Evolutionary conservation across 768 basidiomycete genomes (phyloP).

Genomic region (Mycena latifolia): DNA sequence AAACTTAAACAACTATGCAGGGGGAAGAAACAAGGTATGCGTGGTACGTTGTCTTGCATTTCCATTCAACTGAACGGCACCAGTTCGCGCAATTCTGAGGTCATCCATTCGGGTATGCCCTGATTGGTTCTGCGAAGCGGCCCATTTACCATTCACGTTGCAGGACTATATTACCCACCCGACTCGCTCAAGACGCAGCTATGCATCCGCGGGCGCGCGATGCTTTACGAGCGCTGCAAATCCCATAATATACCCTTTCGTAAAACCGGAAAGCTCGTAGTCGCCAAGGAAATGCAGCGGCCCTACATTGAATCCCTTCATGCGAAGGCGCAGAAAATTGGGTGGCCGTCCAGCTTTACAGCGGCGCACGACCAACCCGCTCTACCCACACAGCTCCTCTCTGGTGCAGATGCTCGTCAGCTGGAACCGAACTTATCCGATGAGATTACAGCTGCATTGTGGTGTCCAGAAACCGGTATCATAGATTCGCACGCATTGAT

Average conservation of each 20-base stretch:
- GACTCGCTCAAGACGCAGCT: slow-evolving; percentile 87
- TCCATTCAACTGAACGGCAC: background rate
- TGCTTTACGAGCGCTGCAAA: slow-evolving; percentile 85
- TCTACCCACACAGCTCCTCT: slow-evolving; percentile 77
- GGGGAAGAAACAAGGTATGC: slow-evolving; percentile 93
- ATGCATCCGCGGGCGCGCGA: slow-evolving; percentile 87
- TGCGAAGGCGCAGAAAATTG: slow-evolving; percentile 67
- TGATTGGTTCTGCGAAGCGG: background rate
- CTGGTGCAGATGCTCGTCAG: slow-evolving; percentile 72
- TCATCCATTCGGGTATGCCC: slow-evolving; percentile 85
- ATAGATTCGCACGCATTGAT: slow-evolving; percentile 89
- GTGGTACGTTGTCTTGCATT: slow-evolving; percentile 5
- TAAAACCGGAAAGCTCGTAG: slow-evolving; percentile 91
- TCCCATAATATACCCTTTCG: slow-evolving; percentile 71
- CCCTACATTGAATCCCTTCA: slow-evolving; percentile 80
- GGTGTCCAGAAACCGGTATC: slow-evolving; percentile 91
- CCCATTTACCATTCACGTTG: background rate
- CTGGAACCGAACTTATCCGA: slow-evolving; percentile 88
- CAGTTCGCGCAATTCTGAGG: slow-evolving; percentile 95
- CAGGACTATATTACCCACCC: slow-evolving; percentile 88
- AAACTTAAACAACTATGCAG: background rate
- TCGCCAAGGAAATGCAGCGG: slow-evolving; percentile 77
- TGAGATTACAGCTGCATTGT: slow-evolving; percentile 79
- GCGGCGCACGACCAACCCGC: slow-evolving; percentile 46
- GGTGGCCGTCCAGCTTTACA: slow-evolving; percentile 60